phyloP scores from a whole-genome alignment of 1,284 basidiomycete genomes.

The Apiotrichum laibachii region DNA sequence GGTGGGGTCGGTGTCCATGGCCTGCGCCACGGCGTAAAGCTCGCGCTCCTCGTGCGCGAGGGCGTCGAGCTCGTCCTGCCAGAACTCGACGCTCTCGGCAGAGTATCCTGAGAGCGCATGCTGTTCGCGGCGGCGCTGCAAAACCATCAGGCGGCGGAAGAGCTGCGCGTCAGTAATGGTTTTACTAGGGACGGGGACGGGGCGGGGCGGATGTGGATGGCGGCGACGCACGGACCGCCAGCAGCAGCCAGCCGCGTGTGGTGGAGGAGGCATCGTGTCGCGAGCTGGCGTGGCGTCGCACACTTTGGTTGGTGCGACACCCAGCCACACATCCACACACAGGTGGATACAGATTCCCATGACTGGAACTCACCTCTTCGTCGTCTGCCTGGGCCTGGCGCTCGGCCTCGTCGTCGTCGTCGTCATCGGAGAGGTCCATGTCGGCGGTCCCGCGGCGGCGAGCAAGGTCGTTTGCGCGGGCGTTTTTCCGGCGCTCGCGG shows the following conservation, averaged over 20 bases:
- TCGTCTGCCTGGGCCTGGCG: slow-evolving; percentile 41
- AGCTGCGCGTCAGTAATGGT: slow-evolving; percentile 28
- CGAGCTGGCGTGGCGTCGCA: not conserved
- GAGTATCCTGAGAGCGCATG: slow-evolving; percentile 39
- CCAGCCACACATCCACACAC: no score
- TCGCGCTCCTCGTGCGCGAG: slow-evolving; percentile 24
- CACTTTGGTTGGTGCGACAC: no score
- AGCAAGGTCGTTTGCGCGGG: slow-evolving; percentile 29
- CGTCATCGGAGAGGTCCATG: slow-evolving; percentile 7
- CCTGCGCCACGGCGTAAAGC: slow-evolving; percentile 7
- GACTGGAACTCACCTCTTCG: slow-evolving; percentile 38
- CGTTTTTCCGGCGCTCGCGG: slow-evolving; percentile 28
- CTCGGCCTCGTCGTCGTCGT: slow-evolving; percentile 40
- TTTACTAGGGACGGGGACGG: not conserved
- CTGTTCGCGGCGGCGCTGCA: slow-evolving; percentile 35
- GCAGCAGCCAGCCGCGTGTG: not conserved
- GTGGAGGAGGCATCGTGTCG: not conserved
- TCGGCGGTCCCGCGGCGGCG: slow-evolving; percentile 24
- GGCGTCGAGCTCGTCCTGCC: slow-evolving; percentile 34
- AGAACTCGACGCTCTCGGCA: slow-evolving; percentile 38
- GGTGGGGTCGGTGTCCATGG: slow-evolving; percentile 6
- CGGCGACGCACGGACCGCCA: no score
- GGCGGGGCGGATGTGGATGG: not conserved
- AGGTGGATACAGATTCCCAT: not conserved
- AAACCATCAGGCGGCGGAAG: slow-evolving; percentile 43